Conservation (phyloP, 257 asterid species). For the Lycium ferocissimum region DNA sequence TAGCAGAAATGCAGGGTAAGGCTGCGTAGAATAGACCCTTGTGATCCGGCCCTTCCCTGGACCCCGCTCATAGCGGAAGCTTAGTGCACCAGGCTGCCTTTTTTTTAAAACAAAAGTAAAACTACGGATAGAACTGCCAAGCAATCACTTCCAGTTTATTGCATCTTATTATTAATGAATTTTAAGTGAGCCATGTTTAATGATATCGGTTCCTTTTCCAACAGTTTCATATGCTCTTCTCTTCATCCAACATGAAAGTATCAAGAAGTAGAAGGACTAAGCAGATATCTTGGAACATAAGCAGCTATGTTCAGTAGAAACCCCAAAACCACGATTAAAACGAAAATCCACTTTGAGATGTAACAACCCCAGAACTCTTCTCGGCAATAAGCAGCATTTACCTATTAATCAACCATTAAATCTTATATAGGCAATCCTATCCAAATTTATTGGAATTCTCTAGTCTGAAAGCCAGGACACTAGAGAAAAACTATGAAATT, state of each 20-base stretch:
- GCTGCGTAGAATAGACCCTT: too few species aligned
- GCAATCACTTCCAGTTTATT: background rate
- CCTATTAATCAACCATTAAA: background rate
- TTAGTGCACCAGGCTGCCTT: too few species aligned
- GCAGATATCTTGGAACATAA: background rate
- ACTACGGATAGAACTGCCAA: background rate
- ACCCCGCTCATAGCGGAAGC: too few species aligned
- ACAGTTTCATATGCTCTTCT: background rate
- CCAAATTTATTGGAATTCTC: constrained; percentile 7
- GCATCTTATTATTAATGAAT: background rate
- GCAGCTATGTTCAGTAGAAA: background rate
- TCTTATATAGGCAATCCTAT: background rate
- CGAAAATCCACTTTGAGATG: background rate
- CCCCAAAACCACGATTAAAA: background rate
- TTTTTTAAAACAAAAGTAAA: background rate
- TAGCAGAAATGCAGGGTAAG: too few species aligned
- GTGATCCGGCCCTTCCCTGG: too few species aligned
- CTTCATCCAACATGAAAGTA: background rate
- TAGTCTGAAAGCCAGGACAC: background rate
- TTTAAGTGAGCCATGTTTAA: background rate
- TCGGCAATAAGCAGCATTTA: background rate
- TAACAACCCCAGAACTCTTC: background rate
- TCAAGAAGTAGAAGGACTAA: background rate
- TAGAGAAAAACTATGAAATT: background rate
- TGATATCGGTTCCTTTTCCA: background rate